Conservation (phyloP, 192 early-diverging fungal species). For the Spizellomyces punctatus region DNA sequence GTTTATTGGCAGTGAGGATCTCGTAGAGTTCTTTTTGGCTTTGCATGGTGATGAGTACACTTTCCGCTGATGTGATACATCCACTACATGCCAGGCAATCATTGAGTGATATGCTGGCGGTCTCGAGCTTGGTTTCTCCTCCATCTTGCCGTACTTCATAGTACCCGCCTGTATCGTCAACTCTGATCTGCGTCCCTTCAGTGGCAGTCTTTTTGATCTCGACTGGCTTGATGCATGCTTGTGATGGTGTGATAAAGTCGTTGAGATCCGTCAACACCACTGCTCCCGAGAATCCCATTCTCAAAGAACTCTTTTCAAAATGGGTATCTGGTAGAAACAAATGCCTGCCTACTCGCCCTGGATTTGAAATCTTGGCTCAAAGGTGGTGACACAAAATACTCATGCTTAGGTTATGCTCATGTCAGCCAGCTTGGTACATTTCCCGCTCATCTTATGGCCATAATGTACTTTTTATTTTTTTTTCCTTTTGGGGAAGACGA, state of each 20-base stretch:
- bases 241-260: slow-evolving; percentile 95
- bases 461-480: too few species aligned
- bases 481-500: too few species aligned
- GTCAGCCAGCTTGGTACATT: too few species aligned
- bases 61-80: slow-evolving; percentile 97
- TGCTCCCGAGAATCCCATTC: slow-evolving; percentile 77
- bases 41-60: slow-evolving; percentile 89
- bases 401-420: too few species aligned
- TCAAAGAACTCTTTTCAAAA: too few species aligned
- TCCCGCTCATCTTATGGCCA: too few species aligned
- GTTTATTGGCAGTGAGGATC: slow-evolving; percentile 62
- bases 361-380: too few species aligned
- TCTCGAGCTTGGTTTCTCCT: slow-evolving; percentile 77
- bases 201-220: slow-evolving; percentile 50
- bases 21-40: slow-evolving; percentile 85
- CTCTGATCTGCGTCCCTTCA: slow-evolving; percentile 59
- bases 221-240: slow-evolving; percentile 97
- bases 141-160: slow-evolving; percentile 92
- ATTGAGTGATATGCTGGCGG: slow-evolving; percentile 86
- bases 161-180: slow-evolving; percentile 75
- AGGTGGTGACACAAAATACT: too few species aligned
- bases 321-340: too few species aligned
- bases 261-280: slow-evolving; percentile 91
- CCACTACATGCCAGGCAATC: slow-evolving; percentile 99
- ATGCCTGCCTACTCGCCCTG: too few species aligned